Base-by-base conservation (phyloP, 2,329 filamentous ascomycete genomes). In the Diaporthe citriasiana region DNA sequence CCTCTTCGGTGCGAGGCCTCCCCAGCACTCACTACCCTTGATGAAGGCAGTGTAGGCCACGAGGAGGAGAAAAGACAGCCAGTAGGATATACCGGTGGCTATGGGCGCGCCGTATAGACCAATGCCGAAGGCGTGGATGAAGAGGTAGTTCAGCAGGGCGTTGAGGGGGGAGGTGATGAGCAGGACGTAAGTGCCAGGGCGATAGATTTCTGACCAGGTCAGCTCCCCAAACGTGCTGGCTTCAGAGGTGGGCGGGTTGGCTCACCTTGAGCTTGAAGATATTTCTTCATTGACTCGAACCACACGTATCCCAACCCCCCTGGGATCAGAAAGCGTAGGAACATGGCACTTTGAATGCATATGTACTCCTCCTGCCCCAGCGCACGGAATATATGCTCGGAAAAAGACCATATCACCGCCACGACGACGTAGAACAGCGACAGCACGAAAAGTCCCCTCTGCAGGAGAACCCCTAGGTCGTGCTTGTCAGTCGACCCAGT, bases 271-370 rank as follows among this genome's bases (percentile, higher is more conserved):
- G 95, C 95, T 82, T 98, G 95, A 0, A 97, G 87, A 78, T 92
- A 98, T 78, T 96, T 94, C 84, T 98, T 98, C 80, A 95, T 90
- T 8, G 91, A 88, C 83, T 97, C 94, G 75, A 97, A 97, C 84
- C 94, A 97, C 53, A 97, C 91, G 78, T 97, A 97, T 0, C 95
- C 95, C 50, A 97, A 83, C 0, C 95, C 95, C 0, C 95, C 95
- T 0, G 95, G 95, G 1, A 94, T 93, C 59, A 97, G 83, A 17
- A 91, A 90, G 3, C 88, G 91, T 10, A 97, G 83, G 76, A 97
- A 97, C 56, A 85, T 88, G 1, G 93, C 90, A 69, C 93, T 94
- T 74, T 95, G 91, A 33, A 89, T 85, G 53, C 93, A 94, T 42
- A 97, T 92, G 75, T 92, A 92, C 51, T 94, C 90, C 78, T 95